Percentiles rank a stretch among this genome's conserved stretches.
Conservation (phyloP, 257 asterid species). For the Echites panduratus region DNA sequence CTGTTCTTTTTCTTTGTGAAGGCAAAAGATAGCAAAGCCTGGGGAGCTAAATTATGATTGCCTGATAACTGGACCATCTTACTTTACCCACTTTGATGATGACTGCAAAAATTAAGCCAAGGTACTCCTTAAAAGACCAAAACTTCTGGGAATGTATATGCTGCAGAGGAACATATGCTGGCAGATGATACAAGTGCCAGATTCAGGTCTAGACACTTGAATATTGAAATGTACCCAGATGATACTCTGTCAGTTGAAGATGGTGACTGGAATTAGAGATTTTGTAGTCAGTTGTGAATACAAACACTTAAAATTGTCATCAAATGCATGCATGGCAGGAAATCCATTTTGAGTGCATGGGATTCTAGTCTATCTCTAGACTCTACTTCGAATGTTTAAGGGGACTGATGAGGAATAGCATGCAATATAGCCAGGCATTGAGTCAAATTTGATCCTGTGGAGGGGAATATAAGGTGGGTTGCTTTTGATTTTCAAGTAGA, state of each 20-base stretch:
- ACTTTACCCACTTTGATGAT: conserved; percentile 59
- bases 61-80: conserved; percentile 61
- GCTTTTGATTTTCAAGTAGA: background rate
- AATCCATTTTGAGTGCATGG: background rate
- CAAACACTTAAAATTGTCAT: no score
- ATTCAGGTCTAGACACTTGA: no score
- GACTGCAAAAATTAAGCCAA: conserved; percentile 13
- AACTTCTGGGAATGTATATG: background rate
- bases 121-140: background rate
- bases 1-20: no score
- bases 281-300: no score
- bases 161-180: background rate
- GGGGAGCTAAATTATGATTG: conserved; percentile 70
- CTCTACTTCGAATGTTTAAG: background rate
- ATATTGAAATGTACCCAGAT: no score
- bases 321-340: no score
- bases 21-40: conserved; percentile 70
- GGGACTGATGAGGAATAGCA: background rate
- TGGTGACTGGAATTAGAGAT: no score
- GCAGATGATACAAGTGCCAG: background rate
- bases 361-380: no score
- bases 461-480: background rate
- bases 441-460: background rate
- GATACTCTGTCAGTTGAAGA: no score
- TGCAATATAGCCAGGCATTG: background rate